phyloP scores from a whole-genome alignment of 148 eudicot species.

The Gaultheria prostrata region DNA sequence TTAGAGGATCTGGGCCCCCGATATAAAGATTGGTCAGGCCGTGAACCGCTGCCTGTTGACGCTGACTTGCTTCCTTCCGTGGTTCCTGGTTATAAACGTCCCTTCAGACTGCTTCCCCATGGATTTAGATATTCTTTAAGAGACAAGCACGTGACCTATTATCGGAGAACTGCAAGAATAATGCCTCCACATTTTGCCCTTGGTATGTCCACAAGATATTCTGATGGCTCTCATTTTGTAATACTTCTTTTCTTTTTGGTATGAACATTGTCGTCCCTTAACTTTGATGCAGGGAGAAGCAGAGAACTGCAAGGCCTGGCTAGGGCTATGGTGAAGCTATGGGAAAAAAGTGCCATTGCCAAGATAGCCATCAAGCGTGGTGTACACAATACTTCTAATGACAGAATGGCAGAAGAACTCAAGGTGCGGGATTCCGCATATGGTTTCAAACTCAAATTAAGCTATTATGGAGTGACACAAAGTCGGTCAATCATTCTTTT shows the following conservation, averaged over 20 bases:
- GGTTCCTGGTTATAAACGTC: constrained; percentile 62
- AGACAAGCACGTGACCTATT: constrained; percentile 59
- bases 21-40: constrained; percentile 81
- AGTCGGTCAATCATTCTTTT: background rate
- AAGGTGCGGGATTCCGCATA: constrained; percentile 43
- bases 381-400: constrained; percentile 74
- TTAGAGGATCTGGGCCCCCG: constrained; percentile 82
- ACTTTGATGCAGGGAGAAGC: constrained; percentile 69
- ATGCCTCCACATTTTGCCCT: constrained; percentile 94
- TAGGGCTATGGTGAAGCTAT: constrained; percentile 79
- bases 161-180: constrained; percentile 63
- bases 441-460: background rate
- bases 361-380: constrained; percentile 98
- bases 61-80: constrained; percentile 86
- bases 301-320: constrained; percentile 93
- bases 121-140: constrained; percentile 49
- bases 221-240: background rate
- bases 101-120: constrained; percentile 82
- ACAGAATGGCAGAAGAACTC: constrained; percentile 91
- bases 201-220: constrained; percentile 43
- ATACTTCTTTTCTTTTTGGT: background rate
- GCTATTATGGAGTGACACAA: background rate
- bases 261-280: constrained; percentile 14
- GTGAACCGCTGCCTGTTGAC: constrained; percentile 77
- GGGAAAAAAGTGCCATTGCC: constrained; percentile 92